Base-by-base conservation (phyloP, 2,329 filamentous ascomycete species). In the Mycosphaerella sp. region DNA sequence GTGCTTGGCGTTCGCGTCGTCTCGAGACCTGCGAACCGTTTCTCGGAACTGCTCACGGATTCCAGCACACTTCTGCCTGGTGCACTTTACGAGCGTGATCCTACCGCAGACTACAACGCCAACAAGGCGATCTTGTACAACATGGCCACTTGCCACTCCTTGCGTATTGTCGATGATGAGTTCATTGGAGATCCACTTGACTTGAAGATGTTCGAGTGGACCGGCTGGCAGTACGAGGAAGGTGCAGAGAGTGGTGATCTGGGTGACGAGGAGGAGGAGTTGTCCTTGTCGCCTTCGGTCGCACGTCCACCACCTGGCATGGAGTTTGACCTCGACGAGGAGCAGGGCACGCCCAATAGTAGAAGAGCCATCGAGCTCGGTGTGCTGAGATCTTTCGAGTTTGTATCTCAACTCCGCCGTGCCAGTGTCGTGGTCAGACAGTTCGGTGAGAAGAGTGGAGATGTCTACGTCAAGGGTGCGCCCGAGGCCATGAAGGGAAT, bases 171-270 rank as follows among this genome's bases (percentile, higher is more conserved):
- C 12, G 91, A 97, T 58, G 86, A 82, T 45, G 90, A 96, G 67
- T 80, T 97, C 40, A 80, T 98, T 34, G 93, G 93, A 1, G 93
- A 98, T 66, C 93, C 95, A 4, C 77, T 98, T 1, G 93, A 98
- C 69, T 78, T 96, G 54, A 97, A 97, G 69, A 98, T 98, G 93
- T 98, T 98, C 68, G 86, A 95, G 60, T 98, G 95, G 63, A 97
- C 93, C 0, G 80, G 81, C 5, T 98, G 93, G 93, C 81, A 82
- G 3, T 98, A 89, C 63, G 87, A 95, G 68, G 93, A 98, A 74
- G 89, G 90, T 2, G 84, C 84, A 44, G 84, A 91, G 62, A 79
- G 78, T 23, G 58, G 61, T 6, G 80, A 78, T 29, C 81, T 81
- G 49, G 78, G 78, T 41, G 83, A 87, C 47, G 85, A 89, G 17